Conservation (phyloP, 495 filamentous ascomycete species). For the Clavariopsis aquatica region DNA sequence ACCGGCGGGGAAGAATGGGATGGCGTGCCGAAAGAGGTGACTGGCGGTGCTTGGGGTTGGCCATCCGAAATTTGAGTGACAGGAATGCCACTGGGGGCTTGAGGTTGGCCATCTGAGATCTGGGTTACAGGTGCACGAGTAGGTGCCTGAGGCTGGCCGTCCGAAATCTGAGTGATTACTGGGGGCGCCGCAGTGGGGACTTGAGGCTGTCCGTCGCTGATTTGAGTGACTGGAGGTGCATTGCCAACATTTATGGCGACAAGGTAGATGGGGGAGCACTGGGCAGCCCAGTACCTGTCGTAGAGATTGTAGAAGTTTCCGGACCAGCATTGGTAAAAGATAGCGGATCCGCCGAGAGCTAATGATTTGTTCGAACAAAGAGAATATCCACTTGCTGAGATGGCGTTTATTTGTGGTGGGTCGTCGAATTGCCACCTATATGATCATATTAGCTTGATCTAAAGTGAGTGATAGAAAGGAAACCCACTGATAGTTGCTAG, state of each 20-base stretch:
- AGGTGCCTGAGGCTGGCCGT: conserved; percentile 56
- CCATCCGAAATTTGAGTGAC: conserved; percentile 16
- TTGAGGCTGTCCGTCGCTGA: conserved; percentile 8
- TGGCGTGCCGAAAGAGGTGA: not conserved
- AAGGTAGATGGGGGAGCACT: conserved; percentile 40
- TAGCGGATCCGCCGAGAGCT: conserved; percentile 58
- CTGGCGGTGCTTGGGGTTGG: conserved; percentile 1
- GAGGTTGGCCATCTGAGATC: conserved; percentile 55
- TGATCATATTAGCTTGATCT: not conserved
- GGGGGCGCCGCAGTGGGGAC: too few species aligned
- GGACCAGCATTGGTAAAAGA: conserved; percentile 60
- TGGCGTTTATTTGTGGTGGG: conserved; percentile 63
- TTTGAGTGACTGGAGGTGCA: not conserved
- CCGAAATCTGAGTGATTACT: conserved; percentile 54
- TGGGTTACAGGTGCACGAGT: conserved; percentile 46
- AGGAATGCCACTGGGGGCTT: conserved; percentile 41
- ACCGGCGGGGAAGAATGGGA: not conserved
- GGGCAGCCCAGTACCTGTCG: conserved; percentile 40
- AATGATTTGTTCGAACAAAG: conserved; percentile 60
- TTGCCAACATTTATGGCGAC: conserved; percentile 6
- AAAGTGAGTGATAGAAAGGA: not conserved
- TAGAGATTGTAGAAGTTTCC: conserved; percentile 54
- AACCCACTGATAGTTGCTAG: conserved; percentile 60
- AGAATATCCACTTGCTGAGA: conserved; percentile 67
- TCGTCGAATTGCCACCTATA: conserved; percentile 65